Conservation (phyloP, 495 filamentous ascomycete genomes). For the Penicillium odoratum region DNA sequence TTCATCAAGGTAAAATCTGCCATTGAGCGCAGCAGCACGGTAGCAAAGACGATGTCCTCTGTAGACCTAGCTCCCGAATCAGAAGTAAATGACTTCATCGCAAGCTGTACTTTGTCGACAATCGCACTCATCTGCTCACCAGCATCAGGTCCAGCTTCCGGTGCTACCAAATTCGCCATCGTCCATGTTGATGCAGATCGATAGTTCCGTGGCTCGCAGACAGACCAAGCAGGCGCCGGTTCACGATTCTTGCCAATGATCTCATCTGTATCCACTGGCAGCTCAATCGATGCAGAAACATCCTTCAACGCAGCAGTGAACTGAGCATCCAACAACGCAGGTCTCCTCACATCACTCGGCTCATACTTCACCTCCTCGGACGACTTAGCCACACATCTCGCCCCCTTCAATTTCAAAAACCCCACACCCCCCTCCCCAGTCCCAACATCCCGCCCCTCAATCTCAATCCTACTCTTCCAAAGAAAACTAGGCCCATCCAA, state of each 20-base stretch:
- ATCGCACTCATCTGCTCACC: constrained; percentile 49
- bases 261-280: not conserved
- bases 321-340: constrained; percentile 44
- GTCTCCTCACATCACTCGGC: constrained; percentile 39
- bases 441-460: constrained; percentile 57
- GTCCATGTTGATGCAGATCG: constrained; percentile 32
- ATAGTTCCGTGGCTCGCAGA: constrained; percentile 18
- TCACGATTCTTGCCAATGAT: not conserved
- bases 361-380: constrained; percentile 34
- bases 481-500: constrained; percentile 71
- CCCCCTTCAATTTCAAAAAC: constrained; percentile 59
- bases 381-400: constrained; percentile 57
- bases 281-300: constrained; percentile 6
- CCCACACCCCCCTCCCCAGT: constrained; percentile 70
- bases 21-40: constrained; percentile 79
- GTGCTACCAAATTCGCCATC: constrained; percentile 46
- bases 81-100: constrained; percentile 27
- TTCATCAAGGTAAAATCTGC: constrained; percentile 74
- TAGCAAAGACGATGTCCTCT: constrained; percentile 67
- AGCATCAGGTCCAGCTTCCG: constrained; percentile 38
- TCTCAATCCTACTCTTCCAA: constrained; percentile 69
- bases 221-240: constrained; percentile 16
- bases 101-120: constrained; percentile 31
- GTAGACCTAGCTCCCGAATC: constrained; percentile 27
- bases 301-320: constrained; percentile 38